Evolutionary conservation across 2,329 filamentous ascomycete genomes (phyloP), one percentile per base, ranked within the genome.

Genomic region (Ophiosphaerella korrae): DNA sequence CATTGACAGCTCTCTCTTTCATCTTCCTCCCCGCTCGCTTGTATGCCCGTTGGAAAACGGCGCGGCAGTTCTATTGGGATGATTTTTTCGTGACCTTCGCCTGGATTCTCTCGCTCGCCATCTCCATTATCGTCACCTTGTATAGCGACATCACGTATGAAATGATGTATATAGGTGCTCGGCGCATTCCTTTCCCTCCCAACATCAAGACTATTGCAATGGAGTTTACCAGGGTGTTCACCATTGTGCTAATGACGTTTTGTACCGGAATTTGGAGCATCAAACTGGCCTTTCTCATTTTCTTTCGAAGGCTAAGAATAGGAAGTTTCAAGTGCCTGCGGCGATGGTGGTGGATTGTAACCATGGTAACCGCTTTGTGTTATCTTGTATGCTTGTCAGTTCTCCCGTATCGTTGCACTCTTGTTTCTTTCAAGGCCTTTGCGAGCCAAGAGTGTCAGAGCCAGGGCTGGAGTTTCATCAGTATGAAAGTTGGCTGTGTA

Each of bases 271-370:
- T 62, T 7, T 62, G 57, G 57, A 42, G 47, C 16, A 36, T 60
- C 42, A 60, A 62, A 21, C 5, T 56, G 8, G 42, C 31, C 1
- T 62, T 60, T 35, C 32, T 60, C 12, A n/a, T 63, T 3, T 58
- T 58, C 37, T 60, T 63, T 32, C 29, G 50, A 3, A 31, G 57
- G 9, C 16, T 62, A 7, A 52, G 48, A 6, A 24, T 36, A 4
- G 34, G 34, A 23, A 40, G 14, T 29, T 14, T 53, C 2, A 34
- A 13, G 8, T 47, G 33, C 6, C 21, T 53, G 5, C 16, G 41
- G 5, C 16, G 23, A n/a, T 48, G 42, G 41, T 57, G 57, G 57
- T 46, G 23, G 45, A 18, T 38, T n/a, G 47, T 55, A 11, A 38
- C 33, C 14, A 24, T 7, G 12, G 7, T 45, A 6, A 55, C 43